A percentile compares a stretch with the other conserved stretches of the same genome.
Evolutionary conservation across 306 rosid species (phyloP).

Genomic region (Trichosanthes truncata): DNA sequence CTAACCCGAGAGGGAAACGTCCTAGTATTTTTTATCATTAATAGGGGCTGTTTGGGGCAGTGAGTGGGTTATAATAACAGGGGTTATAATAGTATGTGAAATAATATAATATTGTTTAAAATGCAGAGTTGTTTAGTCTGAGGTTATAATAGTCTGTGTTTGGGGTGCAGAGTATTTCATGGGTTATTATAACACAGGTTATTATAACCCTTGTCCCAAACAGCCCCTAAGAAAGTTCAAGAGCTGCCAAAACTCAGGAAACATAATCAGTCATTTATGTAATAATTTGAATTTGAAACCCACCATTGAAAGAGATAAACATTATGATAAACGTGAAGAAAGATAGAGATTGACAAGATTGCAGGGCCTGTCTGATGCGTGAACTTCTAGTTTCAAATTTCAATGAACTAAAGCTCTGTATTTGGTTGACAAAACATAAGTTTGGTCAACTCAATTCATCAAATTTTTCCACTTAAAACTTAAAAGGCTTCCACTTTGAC

Average conservation of each 20-base stretch:
- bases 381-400: neutral
- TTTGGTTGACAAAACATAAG: neutral
- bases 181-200: too few relatives aligned
- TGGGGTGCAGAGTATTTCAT: too few relatives aligned
- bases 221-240: too few relatives aligned
- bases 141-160: too few relatives aligned
- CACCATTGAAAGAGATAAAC: neutral
- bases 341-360: neutral
- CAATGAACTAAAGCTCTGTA: neutral
- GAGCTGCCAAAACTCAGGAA: neutral
- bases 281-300: neutral
- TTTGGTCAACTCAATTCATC: neutral
- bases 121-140: too few relatives aligned
- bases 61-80: too few relatives aligned
- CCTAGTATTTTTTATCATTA: neutral
- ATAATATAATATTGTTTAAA: too few relatives aligned
- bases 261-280: neutral
- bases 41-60: too few relatives aligned
- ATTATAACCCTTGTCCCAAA: too few relatives aligned
- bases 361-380: neutral
- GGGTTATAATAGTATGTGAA: too few relatives aligned
- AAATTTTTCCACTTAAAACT: neutral
- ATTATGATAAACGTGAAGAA: conserved; percentile 10
- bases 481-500: too few relatives aligned
- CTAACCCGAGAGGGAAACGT: neutral